Percentiles rank a stretch among this genome's conserved stretches.
These are phyloP conservation scores for Colletotrichum tanaceti DNA, from an alignment of 2,329 filamentous ascomycete genomes.

Conservation along the genomic window DNA sequence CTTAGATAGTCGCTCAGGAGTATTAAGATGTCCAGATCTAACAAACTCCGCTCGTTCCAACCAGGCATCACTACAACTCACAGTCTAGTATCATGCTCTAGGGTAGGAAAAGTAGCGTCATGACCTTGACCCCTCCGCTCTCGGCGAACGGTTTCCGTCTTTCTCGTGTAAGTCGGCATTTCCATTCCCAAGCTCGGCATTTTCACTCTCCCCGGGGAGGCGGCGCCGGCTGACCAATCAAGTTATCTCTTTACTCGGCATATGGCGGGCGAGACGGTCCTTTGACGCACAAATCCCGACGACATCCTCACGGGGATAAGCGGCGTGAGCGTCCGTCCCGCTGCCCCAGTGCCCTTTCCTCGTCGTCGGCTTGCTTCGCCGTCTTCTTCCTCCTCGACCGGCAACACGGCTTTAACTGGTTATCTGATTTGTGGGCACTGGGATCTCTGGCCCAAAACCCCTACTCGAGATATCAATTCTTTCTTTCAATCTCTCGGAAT, in stretches of 20 bases:
- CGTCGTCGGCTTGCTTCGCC: too few species aligned
- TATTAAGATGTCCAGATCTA: too few species aligned
- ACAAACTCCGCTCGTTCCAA: too few species aligned
- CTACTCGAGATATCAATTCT: neutral
- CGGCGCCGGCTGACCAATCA: neutral
- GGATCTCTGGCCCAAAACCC: neutral
- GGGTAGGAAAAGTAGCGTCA: too few species aligned
- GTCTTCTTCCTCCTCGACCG: neutral
- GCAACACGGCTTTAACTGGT: slow-evolving; percentile 21
- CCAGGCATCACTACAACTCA: too few species aligned
- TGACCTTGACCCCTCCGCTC: too few species aligned
- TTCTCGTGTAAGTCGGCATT: slow-evolving; percentile 30
- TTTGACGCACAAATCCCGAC: slow-evolving; percentile 7
- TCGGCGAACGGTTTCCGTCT: too few species aligned
- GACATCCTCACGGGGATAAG: slow-evolving; percentile 31
- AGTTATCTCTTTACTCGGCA: neutral
- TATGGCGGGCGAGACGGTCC: slow-evolving; percentile 13
- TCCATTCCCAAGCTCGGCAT: neutral
- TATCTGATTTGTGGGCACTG: slow-evolving; percentile 26
- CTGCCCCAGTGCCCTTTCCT: neutral
- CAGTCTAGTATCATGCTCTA: too few species aligned
- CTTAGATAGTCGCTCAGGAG: too few species aligned
- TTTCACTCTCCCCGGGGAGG: neutral
- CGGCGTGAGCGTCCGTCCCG: neutral
- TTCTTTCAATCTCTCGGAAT: too few species aligned